Evolutionary conservation across 1,284 basidiomycete genomes (phyloP), one percentile per base, ranked within the genome.

Genomic region (Apiotrichum mycotoxinovorans): DNA sequence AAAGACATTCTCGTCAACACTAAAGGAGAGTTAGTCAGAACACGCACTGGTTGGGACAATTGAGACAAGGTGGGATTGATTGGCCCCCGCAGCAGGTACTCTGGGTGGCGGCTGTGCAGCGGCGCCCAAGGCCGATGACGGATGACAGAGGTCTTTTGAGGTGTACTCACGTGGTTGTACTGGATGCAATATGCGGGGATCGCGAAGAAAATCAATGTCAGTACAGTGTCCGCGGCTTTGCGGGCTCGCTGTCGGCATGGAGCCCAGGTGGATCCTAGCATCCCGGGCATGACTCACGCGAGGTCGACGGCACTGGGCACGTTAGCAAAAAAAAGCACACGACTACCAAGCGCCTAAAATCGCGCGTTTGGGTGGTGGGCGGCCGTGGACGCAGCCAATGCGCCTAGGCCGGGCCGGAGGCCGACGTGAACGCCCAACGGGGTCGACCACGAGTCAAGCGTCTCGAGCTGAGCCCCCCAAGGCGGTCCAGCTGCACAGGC

Each of bases 1-100:
- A 77, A 92, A 97, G 63, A 96, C 88, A 77, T 95, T 95, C 79
- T 96, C 92, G 56, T 73, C 70, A 37, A 70, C 66, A 34, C 66
- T 69, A 60, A 3, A 15, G 25, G 48, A n/a, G 48, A 35, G 47
- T 57, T 23, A 42, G 57, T 34, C 4, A 5, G 20, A 49, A 47
- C 26, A 34, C n/a, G n/a, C n/a, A n/a, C n/a, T n/a, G n/a, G n/a
- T n/a, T n/a, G n/a, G n/a, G n/a, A n/a, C 37, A 15, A 52, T 38
- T 35, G 23, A 30, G 41, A 17, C 25, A 40, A 42, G 10, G 17
- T 15, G 14, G 35, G 35, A 15, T 15, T 15, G 35, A 14, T 37
- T 15, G 35, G 35, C 35, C 4, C 35, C 35, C 35, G 35, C 8
- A 37, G 11, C 22, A 41, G 9, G 2, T 37, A 45, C 38, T 7